Base-by-base conservation (phyloP, 2,329 filamentous ascomycete genomes). In the Sarocladiaceae sp. region DNA sequence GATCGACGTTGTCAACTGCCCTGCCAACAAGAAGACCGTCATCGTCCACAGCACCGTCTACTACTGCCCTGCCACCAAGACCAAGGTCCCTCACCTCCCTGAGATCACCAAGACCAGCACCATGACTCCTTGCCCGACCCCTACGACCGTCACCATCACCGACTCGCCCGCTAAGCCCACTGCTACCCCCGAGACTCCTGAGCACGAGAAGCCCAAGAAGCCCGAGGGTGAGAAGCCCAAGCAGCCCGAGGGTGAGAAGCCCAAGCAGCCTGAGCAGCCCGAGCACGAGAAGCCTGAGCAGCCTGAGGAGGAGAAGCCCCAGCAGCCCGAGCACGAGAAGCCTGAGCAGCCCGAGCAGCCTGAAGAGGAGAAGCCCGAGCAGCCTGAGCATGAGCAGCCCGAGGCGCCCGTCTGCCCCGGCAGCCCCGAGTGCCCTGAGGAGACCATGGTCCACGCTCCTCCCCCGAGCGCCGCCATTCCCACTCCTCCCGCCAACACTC, bases 1-100 rank as follows among this genome's bases (percentile, higher is more conserved):
- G 42, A 59, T 58, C 31, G 55, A 56, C 3, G 61, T 64, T 15
- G 48, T 61, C 48, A 67, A 68, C 61, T 68, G 65, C 56, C 65
- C 65, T 19, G 57, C 61, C 31, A 54, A 56, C 15, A 62, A 61
- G 73, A 59, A 55, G 55, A 60, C 62, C 24, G 55, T 56, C 27
- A 53, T 60, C 19, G 46, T 67, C 27, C 54, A 59, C 18, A 51
- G 48, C 6, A 57, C 55, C 15, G 50, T 52, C 31, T 55, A 51
- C 18, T 45, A 56, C 33, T 57, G 55, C 49, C 55, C 55, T 27
- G 53, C 50, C 3, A 50, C 47, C 6, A 44, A 52, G 53, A 53
- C 44, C 16, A 33, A 43, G 40, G 27, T 33, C 4, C 40, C 26
- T 15, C 4, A 20, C 3, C 6, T 43, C 16, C 40, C 40, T 33